Conservation (phyloP, 2,329 filamentous ascomycete genomes). For the Leptographium wingfieldii region DNA sequence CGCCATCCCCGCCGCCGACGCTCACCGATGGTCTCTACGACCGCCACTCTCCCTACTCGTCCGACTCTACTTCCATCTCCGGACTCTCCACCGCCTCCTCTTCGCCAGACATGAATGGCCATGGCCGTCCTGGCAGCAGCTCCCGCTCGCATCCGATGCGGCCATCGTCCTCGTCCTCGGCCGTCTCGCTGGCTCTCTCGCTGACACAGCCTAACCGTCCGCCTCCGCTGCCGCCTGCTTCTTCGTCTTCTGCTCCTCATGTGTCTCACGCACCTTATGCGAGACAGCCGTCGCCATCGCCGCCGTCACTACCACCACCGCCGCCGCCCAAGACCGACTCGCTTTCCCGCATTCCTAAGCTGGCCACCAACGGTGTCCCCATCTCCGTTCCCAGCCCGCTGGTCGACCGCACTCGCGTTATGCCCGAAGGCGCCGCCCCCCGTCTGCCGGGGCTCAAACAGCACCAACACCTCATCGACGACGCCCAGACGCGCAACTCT, state of each 20-base stretch:
- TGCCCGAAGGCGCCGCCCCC: not conserved
- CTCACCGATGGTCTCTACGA: conserved; percentile 6
- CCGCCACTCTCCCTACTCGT: not conserved
- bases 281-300: conserved; percentile 1
- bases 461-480: not conserved
- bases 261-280: not conserved
- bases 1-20: conserved; percentile 2
- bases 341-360: not conserved
- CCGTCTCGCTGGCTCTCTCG: not conserved
- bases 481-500: conserved; percentile 20
- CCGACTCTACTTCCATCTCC: not conserved
- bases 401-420: conserved; percentile 6
- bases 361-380: conserved; percentile 2
- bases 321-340: conserved; percentile 5
- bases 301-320: conserved; percentile 1
- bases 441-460: not conserved
- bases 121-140: conserved; percentile 5
- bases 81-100: conserved; percentile 6
- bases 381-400: conserved; percentile 9
- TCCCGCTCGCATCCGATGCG: not conserved
- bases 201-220: not conserved
- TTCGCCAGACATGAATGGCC: conserved; percentile 11
- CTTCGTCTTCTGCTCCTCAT: not conserved
- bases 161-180: conserved; percentile 1
- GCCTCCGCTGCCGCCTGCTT: not conserved